Percentiles rank a stretch among this genome's conserved stretches.
phyloP scores from a whole-genome alignment of 2,329 filamentous ascomycete genomes.

The Dendryphion nanum region DNA sequence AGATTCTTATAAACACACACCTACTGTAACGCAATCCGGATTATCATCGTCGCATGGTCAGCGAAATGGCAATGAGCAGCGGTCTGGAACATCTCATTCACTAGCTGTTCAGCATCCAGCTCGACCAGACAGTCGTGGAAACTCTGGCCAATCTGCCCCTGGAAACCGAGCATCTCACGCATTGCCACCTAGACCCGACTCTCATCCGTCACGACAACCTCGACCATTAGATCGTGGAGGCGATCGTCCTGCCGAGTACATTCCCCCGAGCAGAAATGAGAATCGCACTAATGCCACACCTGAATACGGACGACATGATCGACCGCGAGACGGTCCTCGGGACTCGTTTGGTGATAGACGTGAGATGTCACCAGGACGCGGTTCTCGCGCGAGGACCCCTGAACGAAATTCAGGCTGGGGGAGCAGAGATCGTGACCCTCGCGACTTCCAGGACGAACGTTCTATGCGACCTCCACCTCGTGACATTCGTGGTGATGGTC shows the following conservation, averaged over 20 bases:
- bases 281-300: conserved; percentile 29
- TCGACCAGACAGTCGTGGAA: not conserved
- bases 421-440: conserved; percentile 2
- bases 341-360: conserved; percentile 30
- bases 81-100: no score
- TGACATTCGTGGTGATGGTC: conserved; percentile 28
- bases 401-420: conserved; percentile 34
- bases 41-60: no score
- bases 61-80: no score
- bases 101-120: no score
- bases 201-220: conserved; percentile 49
- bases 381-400: conserved; percentile 39
- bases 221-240: conserved; percentile 30
- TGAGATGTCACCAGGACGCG: conserved; percentile 42
- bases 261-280: conserved; percentile 31
- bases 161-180: conserved; percentile 35
- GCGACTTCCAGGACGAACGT: conserved; percentile 37
- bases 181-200: conserved; percentile 60
- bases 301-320: conserved; percentile 47
- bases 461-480: conserved; percentile 31
- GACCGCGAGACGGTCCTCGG: conserved; percentile 37
- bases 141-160: not conserved
- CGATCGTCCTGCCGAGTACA: conserved; percentile 29
- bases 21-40: no score
- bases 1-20: no score